These are phyloP conservation scores for Tillandsia leiboldiana DNA, from an alignment of 176 grass and related monocot species.

Conservation along the genomic window DNA sequence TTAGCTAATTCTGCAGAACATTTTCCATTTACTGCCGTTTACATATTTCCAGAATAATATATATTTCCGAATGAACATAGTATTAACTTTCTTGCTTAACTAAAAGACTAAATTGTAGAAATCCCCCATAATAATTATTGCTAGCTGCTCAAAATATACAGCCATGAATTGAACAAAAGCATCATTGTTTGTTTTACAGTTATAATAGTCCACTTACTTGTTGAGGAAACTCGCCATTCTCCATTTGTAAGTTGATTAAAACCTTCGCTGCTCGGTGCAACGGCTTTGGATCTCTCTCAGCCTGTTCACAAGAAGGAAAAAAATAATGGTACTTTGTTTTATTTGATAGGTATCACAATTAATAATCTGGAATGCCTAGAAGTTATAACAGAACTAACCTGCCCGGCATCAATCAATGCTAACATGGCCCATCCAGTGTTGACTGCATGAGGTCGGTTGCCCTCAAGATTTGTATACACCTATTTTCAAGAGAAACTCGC, in stretches of 20 bases:
- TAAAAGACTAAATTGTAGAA: neutral
- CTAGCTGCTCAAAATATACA: neutral
- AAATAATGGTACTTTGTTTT: neutral
- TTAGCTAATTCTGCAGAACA: too few relatives aligned
- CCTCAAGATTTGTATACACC: conserved; percentile 92
- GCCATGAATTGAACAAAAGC: neutral
- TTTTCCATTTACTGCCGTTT: neutral
- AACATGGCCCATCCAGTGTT: conserved; percentile 90
- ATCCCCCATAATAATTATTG: neutral
- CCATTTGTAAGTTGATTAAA: conserved; percentile 71
- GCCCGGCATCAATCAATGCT: conserved; percentile 71
- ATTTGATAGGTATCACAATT: neutral
- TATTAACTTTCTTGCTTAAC: too few relatives aligned
- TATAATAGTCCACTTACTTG: conserved; percentile 45
- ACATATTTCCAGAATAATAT: too few relatives aligned
- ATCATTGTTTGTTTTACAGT: neutral
- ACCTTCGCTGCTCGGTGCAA: conserved; percentile 64
- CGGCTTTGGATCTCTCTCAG: conserved; percentile 60
- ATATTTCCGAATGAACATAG: too few relatives aligned
- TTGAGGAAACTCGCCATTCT: conserved; percentile 82
- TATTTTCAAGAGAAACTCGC: conserved; percentile 25
- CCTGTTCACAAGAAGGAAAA: conserved; percentile 24
- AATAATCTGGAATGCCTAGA: neutral
- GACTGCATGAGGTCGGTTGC: conserved; percentile 58
- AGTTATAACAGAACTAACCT: conserved; percentile 30